Evolutionary conservation across 371 early-diverging fungal genomes (phyloP).

Genomic region (Gilbertella persicaria): DNA sequence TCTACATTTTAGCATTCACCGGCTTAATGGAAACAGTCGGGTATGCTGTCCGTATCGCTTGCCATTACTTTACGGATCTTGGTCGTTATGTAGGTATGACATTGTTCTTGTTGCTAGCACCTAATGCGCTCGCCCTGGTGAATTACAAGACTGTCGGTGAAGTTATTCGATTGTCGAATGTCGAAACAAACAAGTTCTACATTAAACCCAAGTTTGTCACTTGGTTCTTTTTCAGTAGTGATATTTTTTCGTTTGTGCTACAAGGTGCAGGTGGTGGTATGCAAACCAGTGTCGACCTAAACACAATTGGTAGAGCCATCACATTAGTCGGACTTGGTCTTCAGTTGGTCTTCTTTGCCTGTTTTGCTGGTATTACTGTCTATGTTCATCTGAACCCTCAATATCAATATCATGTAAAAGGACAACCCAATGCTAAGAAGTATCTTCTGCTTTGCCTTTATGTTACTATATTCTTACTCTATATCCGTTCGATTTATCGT

Average conservation of each 20-base stretch:
- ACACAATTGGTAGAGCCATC: slow-evolving; percentile 3
- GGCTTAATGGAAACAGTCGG: slow-evolving; percentile 32
- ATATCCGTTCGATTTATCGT: slow-evolving; percentile 22
- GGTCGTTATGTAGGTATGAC: slow-evolving; percentile 8
- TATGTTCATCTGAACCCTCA: slow-evolving; percentile 13
- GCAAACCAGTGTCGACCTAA: background rate
- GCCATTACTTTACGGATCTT: slow-evolving; percentile 26
- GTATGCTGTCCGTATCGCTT: slow-evolving; percentile 25
- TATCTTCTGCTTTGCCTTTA: slow-evolving; percentile 9
- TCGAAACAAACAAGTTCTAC: slow-evolving; percentile 1
- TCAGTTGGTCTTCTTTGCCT: slow-evolving; percentile 20
- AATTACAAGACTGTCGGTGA: slow-evolving; percentile 18
- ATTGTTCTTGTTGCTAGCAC: slow-evolving; percentile 8
- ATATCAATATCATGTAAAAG: slow-evolving; percentile 6
- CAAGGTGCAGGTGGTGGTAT: slow-evolving; percentile 11
- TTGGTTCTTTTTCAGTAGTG: slow-evolving; percentile 16
- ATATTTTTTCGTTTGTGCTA: slow-evolving; percentile 7
- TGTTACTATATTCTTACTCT: slow-evolving; percentile 9
- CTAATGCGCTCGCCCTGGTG: slow-evolving; percentile 15
- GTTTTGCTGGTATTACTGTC: slow-evolving; percentile 12
- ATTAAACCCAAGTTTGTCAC: slow-evolving; percentile 7
- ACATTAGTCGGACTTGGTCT: slow-evolving; percentile 11
- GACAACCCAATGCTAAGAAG: slow-evolving; percentile 4
- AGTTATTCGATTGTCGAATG: slow-evolving; percentile 12
- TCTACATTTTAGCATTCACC: slow-evolving; percentile 29